These are phyloP conservation scores for Epichloe bromicola DNA, from an alignment of 2,329 filamentous ascomycete species.

Conservation along the genomic window DNA sequence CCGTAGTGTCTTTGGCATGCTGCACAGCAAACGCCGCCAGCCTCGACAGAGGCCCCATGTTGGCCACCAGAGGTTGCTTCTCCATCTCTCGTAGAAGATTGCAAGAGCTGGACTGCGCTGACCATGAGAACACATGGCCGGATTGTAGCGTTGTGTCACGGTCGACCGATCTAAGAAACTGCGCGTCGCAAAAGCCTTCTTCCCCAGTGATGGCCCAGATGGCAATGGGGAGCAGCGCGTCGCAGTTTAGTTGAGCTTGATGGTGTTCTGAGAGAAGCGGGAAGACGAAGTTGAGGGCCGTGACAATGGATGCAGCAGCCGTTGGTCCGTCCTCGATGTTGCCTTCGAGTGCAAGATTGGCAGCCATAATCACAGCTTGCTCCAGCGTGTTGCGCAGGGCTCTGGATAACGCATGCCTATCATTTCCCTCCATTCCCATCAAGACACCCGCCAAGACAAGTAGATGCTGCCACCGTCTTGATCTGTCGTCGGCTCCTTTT, in stretches of 20 bases:
- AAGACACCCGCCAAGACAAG: constrained; percentile 69
- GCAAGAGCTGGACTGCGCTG: constrained; percentile 45
- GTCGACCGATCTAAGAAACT: constrained; percentile 60
- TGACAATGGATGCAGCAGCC: constrained; percentile 41
- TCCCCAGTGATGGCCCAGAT: constrained; percentile 54
- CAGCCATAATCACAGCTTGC: constrained; percentile 57
- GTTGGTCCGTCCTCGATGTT: constrained; percentile 26
- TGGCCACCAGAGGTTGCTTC: constrained; percentile 47
- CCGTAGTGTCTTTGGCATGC: constrained; percentile 30
- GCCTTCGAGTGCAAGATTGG: constrained; percentile 58
- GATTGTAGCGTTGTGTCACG: constrained; percentile 45
- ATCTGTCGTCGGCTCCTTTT: constrained; percentile 43
- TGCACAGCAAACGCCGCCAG: constrained; percentile 52
- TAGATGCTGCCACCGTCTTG: constrained; percentile 67
- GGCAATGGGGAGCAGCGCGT: constrained; percentile 56
- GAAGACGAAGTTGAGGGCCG: constrained; percentile 68
- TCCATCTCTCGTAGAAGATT: constrained; percentile 44
- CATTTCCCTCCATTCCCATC: constrained; percentile 57
- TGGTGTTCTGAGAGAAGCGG: constrained; percentile 52
- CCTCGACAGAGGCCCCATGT: constrained; percentile 54
- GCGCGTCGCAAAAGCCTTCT: constrained; percentile 63
- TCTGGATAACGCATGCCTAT: constrained; percentile 49
- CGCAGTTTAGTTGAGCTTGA: constrained; percentile 48
- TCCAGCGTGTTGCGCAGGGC: constrained; percentile 56
- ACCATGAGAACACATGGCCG: constrained; percentile 46